Evolutionary conservation across 2,329 filamentous ascomycete species (phyloP).

Genomic region (Pseudocercospora crystallina): DNA sequence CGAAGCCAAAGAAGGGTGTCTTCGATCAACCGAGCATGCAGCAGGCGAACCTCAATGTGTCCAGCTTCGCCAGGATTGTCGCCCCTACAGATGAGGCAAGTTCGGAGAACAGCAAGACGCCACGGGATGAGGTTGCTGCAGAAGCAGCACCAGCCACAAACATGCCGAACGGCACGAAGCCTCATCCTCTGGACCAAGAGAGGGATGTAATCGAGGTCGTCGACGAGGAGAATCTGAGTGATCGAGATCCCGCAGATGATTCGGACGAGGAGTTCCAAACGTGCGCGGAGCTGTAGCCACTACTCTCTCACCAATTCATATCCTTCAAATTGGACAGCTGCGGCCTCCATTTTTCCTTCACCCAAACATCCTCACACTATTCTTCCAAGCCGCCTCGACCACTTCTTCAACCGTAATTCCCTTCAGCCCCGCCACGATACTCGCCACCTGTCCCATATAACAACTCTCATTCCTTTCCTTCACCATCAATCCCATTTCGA

Average conservation of each 20-base stretch:
- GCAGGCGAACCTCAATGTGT: neutral
- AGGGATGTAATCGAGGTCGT: neutral
- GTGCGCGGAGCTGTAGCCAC: neutral
- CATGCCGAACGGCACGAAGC: no score
- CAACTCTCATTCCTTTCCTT: constrained; percentile 56
- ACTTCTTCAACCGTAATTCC: constrained; percentile 46
- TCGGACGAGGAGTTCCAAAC: constrained; percentile 3
- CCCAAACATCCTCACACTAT: constrained; percentile 38
- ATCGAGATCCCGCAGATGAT: neutral
- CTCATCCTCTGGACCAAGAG: neutral
- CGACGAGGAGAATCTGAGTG: neutral
- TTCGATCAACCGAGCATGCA: constrained; percentile 17
- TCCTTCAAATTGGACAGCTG: no score
- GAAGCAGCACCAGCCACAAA: no score
- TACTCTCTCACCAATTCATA: no score
- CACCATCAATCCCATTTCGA: constrained; percentile 47
- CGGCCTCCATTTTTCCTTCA: no score
- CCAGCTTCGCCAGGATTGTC: neutral
- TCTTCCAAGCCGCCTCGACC: constrained; percentile 40
- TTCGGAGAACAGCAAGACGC: neutral
- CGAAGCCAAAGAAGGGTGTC: constrained; percentile 33
- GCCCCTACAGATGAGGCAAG: neutral
- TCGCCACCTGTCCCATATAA: constrained; percentile 48
- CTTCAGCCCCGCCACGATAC: constrained; percentile 51
- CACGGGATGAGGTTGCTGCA: neutral